Evolutionary conservation across 2,329 filamentous ascomycete species (phyloP).

Genomic region (Coniochaeta prunicola): DNA sequence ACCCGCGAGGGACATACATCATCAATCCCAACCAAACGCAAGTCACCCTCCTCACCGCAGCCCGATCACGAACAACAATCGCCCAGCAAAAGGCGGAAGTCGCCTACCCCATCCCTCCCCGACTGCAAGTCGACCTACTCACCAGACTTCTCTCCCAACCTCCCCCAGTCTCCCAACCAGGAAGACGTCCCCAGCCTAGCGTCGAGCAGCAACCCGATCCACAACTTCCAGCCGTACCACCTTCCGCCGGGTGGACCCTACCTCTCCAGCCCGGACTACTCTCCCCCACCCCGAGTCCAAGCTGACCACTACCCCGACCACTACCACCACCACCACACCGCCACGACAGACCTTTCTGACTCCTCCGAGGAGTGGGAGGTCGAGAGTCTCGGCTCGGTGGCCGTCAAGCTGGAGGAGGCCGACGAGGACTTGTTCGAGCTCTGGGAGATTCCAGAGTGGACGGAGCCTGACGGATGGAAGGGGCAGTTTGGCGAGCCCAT

Average conservation of each 20-base stretch:
- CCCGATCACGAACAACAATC: background rate
- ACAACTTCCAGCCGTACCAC: too few species aligned
- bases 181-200: background rate
- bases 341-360: background rate
- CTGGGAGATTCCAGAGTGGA: background rate
- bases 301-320: background rate
- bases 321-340: background rate
- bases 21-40: background rate
- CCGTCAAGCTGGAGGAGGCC: background rate
- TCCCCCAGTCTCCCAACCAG: background rate
- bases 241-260: too few species aligned
- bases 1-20: background rate
- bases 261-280: background rate
- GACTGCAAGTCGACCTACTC: background rate
- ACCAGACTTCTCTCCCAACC: background rate
- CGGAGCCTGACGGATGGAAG: background rate
- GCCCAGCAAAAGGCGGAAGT: background rate
- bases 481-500: background rate
- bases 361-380: background rate
- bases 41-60: background rate
- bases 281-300: background rate
- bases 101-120: background rate
- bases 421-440: background rate
- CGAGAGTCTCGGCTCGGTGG: background rate
- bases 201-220: background rate